Percentiles rank a stretch among this genome's conserved stretches.
Conservation (phyloP, 148 eudicot genomes). For the Rheum nobile region DNA sequence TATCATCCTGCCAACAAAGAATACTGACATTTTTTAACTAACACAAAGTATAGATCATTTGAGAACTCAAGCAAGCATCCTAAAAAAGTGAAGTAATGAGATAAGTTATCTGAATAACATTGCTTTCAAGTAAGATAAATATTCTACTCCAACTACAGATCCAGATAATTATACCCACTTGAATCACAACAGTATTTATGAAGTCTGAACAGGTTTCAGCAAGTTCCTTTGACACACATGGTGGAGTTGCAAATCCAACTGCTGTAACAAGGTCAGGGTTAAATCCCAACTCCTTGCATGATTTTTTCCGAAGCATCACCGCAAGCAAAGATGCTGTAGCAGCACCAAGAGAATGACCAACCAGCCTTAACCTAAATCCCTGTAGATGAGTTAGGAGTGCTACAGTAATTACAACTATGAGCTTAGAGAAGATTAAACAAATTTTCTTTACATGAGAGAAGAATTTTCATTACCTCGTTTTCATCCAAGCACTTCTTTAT, state of each 20-base stretch:
- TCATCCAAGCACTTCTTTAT: constrained; percentile 57
- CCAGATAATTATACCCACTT: constrained; percentile 29
- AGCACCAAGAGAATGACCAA: constrained; percentile 97
- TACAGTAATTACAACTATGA: constrained; percentile 1
- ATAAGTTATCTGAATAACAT: neutral
- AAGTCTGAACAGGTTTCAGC: constrained; percentile 79
- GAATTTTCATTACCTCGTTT: constrained; percentile 49
- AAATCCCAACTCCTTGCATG: constrained; percentile 66
- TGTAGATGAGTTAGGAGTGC: constrained; percentile 48
- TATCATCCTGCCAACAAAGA: constrained; percentile 67
- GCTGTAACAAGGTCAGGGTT: constrained; percentile 70
- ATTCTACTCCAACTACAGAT: neutral
- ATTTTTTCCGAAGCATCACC: constrained; percentile 68
- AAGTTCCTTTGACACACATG: constrained; percentile 84
- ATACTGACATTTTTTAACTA: neutral
- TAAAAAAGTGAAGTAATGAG: neutral
- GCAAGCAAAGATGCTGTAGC: constrained; percentile 87
- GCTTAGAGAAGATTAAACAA: neutral
- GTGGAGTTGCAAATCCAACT: constrained; percentile 75
- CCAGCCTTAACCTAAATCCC: constrained; percentile 95
- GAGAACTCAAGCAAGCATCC: neutral
- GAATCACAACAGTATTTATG: constrained; percentile 80
- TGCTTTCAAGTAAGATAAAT: neutral
- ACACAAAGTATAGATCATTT: neutral
- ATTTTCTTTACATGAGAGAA: neutral